phyloP scores from a whole-genome alignment of 2,329 filamentous ascomycete genomes.

The Cercospora brassicicola region DNA sequence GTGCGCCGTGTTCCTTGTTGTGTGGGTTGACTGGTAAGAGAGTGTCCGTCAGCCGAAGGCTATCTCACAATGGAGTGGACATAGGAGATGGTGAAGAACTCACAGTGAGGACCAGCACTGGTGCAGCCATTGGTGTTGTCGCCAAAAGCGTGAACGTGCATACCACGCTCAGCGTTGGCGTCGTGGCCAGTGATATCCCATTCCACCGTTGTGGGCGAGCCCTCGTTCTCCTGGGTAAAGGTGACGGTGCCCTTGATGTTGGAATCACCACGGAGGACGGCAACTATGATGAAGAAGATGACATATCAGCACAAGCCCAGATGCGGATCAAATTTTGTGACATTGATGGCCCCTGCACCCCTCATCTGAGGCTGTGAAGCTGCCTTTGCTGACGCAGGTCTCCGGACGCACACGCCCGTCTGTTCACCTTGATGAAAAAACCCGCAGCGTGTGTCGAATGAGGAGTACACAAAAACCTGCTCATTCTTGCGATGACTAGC shows the following conservation, averaged over 20 bases:
- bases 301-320: slow-evolving; percentile 17
- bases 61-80: background rate
- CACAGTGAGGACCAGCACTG: slow-evolving; percentile 95
- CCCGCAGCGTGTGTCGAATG: slow-evolving; percentile 18
- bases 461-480: slow-evolving; percentile 33
- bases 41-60: background rate
- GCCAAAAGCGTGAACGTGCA: slow-evolving; percentile 98
- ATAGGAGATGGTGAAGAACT: slow-evolving; percentile 37
- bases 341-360: background rate
- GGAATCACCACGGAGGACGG: slow-evolving; percentile 95
- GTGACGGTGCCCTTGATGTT: slow-evolving; percentile 90
- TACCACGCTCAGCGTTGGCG: slow-evolving; percentile 91
- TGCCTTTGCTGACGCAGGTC: background rate
- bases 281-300: slow-evolving; percentile 61
- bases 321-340: background rate
- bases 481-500: slow-evolving; percentile 34
- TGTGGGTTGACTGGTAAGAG: slow-evolving; percentile 81
- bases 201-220: slow-evolving; percentile 76
- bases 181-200: slow-evolving; percentile 94
- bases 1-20: slow-evolving; percentile 88
- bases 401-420: background rate
- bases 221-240: slow-evolving; percentile 90
- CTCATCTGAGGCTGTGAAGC: no score
- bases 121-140: slow-evolving; percentile 99
- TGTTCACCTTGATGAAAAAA: slow-evolving; percentile 27